Evolutionary conservation across 495 filamentous ascomycete genomes (phyloP).

Genomic region (Xylaria venustula): DNA sequence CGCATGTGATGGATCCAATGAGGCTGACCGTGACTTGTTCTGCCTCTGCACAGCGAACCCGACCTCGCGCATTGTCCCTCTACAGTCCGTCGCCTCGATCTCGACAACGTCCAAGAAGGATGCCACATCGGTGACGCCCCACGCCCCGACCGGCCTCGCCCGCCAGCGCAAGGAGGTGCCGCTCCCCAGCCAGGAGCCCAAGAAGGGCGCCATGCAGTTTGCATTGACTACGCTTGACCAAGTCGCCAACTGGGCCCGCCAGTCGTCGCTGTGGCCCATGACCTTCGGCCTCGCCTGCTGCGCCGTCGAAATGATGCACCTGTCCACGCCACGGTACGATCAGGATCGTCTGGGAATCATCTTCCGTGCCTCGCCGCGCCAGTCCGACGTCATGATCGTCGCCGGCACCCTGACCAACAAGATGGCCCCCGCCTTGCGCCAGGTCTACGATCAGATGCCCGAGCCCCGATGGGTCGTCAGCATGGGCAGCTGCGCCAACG

Average conservation of each 20-base stretch:
- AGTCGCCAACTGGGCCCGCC: constrained; percentile 91
- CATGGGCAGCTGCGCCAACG: constrained; percentile 92
- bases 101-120: constrained; percentile 60
- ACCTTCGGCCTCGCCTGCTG: constrained; percentile 97
- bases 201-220: constrained; percentile 95
- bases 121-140: constrained; percentile 48
- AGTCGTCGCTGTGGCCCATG: constrained; percentile 95
- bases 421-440: constrained; percentile 91
- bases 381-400: constrained; percentile 98
- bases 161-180: constrained; percentile 68
- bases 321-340: constrained; percentile 93
- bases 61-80: constrained; percentile 55
- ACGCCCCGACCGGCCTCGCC: constrained; percentile 39
- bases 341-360: constrained; percentile 96
- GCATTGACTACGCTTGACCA: constrained; percentile 93
- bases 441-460: constrained; percentile 98
- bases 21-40: constrained; percentile 12
- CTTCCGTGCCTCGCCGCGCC: constrained; percentile 91
- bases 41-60: constrained; percentile 55
- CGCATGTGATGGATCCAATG: constrained; percentile 1
- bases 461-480: constrained; percentile 90
- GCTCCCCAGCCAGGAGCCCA: constrained; percentile 85
- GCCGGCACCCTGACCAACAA: constrained; percentile 96
- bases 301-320: constrained; percentile 98
- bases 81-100: constrained; percentile 58